Evolutionary conservation across 108 stramenopile species (phyloP), one percentile per base, ranked within the genome.

Genomic region (Schizochytrium sp.): DNA sequence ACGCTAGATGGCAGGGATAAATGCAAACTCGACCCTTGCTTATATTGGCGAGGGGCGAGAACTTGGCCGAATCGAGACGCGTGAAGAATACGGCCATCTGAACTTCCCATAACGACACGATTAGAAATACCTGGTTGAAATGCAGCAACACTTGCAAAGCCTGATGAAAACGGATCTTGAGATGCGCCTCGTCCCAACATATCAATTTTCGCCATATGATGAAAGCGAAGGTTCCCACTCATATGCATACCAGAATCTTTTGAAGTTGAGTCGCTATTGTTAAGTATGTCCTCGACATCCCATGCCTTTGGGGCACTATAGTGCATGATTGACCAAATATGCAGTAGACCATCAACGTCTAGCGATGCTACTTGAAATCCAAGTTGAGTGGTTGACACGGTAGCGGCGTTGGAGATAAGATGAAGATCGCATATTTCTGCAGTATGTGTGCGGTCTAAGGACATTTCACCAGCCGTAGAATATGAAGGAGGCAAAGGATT

Each of bases 201-300:
- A 44, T 69, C 64, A 44, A 69, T 69, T 44, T 44, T 69, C 12
- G 64, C 64, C 64, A 69, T 15, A 44, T 69, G 64, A 44, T 69
- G 64, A 7, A 7, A 38, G 19, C 64, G 64, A 44, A 69, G 64
- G 42, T 69, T 2, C 28, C 64, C 64, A 15, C 17, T 17, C 17
- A 38, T 7, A 44, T 44, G 15, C 40, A 44, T 44, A 8, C 64
- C 64, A 15, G 44, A 44, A 69, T 69, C 64, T 17, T 58, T 58
- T 17, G 57, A 15, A 17, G 10, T 17, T 10, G 57, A 10, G 57
- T 17, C 17, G 57, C 57, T 58, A 69, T 69, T 12, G 42, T 15
- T 44, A 69, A 38, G 5, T 7, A 28, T 7, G 15, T 69, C 64
- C 8, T 69, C 64, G 44, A 3, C 19, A 2, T 69, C 3, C 64